Base-by-base conservation (phyloP, 345 rosid species). In the Cardamine occulta region DNA sequence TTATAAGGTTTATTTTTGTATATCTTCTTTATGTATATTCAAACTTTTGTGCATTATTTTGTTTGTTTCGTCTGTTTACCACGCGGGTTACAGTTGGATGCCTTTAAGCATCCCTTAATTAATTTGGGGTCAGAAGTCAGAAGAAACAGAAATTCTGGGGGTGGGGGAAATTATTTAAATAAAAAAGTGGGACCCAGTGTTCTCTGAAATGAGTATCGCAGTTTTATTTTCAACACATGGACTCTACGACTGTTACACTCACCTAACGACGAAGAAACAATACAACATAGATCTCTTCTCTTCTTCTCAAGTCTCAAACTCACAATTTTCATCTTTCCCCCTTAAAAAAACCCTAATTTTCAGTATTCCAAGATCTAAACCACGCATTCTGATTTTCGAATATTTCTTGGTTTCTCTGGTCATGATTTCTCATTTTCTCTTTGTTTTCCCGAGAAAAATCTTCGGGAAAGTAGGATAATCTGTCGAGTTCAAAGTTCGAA, bases 181-280 rank as follows among this genome's bases (percentile, higher is more conserved):
- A 18, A 9, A 31, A 0, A 31, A 17, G 69, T 45, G 70, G 80
- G 75, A 32, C 80, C 66, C 66, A 52, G 4, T 14, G 2, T 13
- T 61, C 66, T 21, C 32, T 62, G 67, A 26, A 44, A n/a, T 44
- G 15, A 26, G 37, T 23, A 74, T 32, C 60, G 28, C 2, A 66
- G 66, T 66, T 10, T 54, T 21, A n/a, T 23, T 61, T 76, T 53
- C 56, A 19, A 75, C 79, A 68, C 74, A 66, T 73, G 76, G 76
- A 73, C 35, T 42, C 19, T 12, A 15, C 28, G 34, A 58, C 76
- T 77, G 80, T 77, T 63, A 61, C 76, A 64, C 61, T 77, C 72
- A 77, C 80, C 80, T 77, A 77, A 71, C 73, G 75, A 59, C 24
- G 74, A 75, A 42, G 53, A 72, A 21, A 62, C 53, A 62, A 66